Evolutionary conservation across 768 basidiomycete species (phyloP).

Genomic region (Amanita muscaria): DNA sequence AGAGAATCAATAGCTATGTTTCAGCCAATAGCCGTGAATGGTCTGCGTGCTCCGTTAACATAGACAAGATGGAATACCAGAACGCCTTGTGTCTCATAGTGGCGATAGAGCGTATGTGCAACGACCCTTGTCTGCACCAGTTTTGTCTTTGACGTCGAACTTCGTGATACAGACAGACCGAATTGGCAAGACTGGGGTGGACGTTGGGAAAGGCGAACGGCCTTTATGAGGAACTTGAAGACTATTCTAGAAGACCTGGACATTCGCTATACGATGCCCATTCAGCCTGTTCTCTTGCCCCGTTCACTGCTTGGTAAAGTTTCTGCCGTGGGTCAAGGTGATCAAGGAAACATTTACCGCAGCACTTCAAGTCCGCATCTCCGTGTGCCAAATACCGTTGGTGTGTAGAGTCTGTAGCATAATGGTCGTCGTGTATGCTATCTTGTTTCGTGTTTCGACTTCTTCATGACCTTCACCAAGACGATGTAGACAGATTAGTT

Average conservation of each 20-base stretch:
- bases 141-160: constrained; percentile 19
- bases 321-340: background rate
- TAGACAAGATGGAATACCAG: constrained; percentile 75
- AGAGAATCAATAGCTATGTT: constrained; percentile 53
- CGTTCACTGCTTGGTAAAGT: constrained; percentile 3
- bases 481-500: too few relatives aligned
- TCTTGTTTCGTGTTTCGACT: too few relatives aligned
- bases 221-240: constrained; percentile 71
- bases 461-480: too few relatives aligned
- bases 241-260: constrained; percentile 66
- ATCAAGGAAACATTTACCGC: background rate
- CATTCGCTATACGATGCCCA: constrained; percentile 57
- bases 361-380: background rate
- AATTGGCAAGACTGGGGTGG: constrained; percentile 90
- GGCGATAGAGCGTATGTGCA: constrained; percentile 59
- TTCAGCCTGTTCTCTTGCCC: constrained; percentile 62
- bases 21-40: constrained; percentile 62
- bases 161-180: constrained; percentile 53
- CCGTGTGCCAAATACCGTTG: constrained; percentile 3
- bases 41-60: constrained; percentile 54
- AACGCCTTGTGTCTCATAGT: constrained; percentile 61
- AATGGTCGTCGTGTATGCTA: too few relatives aligned
- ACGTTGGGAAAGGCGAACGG: constrained; percentile 64
- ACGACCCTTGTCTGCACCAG: background rate
- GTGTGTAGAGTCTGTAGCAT: too few relatives aligned